These are phyloP conservation scores for Heliamphora pulchella DNA, from an alignment of 179 eudicot genomes.

Conservation along the genomic window DNA sequence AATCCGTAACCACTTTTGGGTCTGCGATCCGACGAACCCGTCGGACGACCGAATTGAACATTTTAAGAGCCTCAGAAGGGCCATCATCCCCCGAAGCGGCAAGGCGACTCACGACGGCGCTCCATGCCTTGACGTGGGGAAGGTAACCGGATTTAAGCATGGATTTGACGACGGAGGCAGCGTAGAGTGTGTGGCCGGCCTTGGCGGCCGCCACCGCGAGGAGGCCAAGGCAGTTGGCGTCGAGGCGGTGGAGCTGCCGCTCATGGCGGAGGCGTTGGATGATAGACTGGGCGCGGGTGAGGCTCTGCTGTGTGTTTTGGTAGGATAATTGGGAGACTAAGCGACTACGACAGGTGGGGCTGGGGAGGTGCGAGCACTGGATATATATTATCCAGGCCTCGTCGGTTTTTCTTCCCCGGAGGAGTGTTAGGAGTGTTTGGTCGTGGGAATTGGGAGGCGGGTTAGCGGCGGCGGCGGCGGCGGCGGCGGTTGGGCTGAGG, in stretches of 20 bases:
- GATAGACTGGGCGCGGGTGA: constrained; percentile 76
- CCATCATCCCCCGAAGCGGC: constrained; percentile 66
- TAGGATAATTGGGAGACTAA: constrained; percentile 72
- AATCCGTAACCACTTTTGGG: constrained; percentile 31
- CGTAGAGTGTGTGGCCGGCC: constrained; percentile 63
- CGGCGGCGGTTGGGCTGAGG: constrained; percentile 15
- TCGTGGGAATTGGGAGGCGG: constrained; percentile 26
- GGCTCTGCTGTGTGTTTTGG: constrained; percentile 44
- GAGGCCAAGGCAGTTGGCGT: constrained; percentile 81
- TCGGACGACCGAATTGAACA: constrained; percentile 39
- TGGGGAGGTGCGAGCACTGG: constrained; percentile 43
- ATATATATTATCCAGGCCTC: constrained; percentile 71
- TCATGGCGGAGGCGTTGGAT: constrained; percentile 71
- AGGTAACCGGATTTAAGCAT: constrained; percentile 79
- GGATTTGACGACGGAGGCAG: constrained; percentile 62
- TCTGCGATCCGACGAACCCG: constrained; percentile 43
- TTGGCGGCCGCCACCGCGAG: constrained; percentile 75
- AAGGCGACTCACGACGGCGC: constrained; percentile 73
- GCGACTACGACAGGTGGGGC: constrained; percentile 81
- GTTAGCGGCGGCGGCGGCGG: constrained; percentile 13
- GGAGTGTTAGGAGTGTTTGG: constrained; percentile 56
- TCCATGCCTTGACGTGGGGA: constrained; percentile 98
- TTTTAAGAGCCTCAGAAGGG: constrained; percentile 49
- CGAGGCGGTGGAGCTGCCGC: constrained; percentile 84
- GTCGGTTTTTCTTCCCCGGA: constrained; percentile 74